These are phyloP conservation scores for Solanum pennellii DNA, from an alignment of 257 asterid genomes.

Conservation along the genomic window DNA sequence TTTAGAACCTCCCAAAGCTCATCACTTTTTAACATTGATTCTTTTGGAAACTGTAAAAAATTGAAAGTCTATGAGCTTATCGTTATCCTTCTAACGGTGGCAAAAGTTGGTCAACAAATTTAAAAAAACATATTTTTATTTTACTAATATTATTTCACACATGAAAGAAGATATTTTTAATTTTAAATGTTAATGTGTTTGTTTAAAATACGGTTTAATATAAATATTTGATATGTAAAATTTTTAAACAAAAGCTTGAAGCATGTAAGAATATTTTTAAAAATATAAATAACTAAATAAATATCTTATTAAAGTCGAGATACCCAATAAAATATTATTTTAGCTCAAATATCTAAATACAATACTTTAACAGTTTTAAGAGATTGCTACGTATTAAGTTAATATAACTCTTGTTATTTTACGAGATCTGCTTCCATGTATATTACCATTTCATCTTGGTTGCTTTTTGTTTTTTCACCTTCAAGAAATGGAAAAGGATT, in stretches of 20 bases:
- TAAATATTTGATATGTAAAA: background rate
- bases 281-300: too few relatives aligned
- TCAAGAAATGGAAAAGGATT: background rate
- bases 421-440: background rate
- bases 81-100: background rate
- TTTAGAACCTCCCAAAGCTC: background rate
- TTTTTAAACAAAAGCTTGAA: background rate
- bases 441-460: background rate
- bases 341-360: too few relatives aligned
- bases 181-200: background rate
- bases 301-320: background rate
- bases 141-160: background rate
- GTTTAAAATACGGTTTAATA: background rate
- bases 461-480: background rate
- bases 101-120: background rate
- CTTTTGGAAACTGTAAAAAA: background rate
- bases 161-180: background rate
- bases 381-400: background rate
- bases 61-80: background rate
- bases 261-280: background rate
- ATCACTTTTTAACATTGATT: background rate
- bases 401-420: background rate
- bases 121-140: background rate
- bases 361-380: background rate
- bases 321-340: too few relatives aligned